Percentiles rank a stretch among this genome's conserved stretches.
These are phyloP conservation scores for Funneliformis geosporum DNA, from an alignment of 192 early-diverging fungal species.

Conservation along the genomic window DNA sequence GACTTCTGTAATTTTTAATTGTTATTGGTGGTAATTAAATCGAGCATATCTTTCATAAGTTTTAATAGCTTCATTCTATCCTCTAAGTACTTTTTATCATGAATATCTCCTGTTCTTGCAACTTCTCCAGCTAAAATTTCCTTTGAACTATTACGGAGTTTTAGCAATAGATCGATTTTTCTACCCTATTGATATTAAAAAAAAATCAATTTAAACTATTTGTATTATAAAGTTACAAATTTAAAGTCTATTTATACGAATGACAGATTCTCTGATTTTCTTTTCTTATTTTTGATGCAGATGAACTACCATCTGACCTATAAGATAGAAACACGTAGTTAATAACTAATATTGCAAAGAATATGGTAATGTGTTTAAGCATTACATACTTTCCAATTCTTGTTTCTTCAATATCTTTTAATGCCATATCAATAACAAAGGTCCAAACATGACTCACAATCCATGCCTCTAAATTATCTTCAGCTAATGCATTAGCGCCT, in stretches of 20 bases:
- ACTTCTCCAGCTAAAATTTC: conserved; percentile 8
- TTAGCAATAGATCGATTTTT: conserved; percentile 14
- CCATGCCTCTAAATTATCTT: conserved; percentile 21
- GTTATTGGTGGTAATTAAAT: conserved; percentile 2
- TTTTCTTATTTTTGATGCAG: conserved; percentile 20
- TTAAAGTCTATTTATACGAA: conserved; percentile 11
- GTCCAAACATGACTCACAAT: conserved; percentile 11
- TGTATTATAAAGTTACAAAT: conserved; percentile 11
- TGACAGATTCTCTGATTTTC: conserved; percentile 1
- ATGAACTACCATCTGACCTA: conserved; percentile 12
- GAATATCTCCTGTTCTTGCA: conserved; percentile 11
- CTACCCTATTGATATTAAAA: conserved; percentile 9
- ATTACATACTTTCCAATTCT: conserved; percentile 12
- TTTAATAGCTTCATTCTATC: conserved; percentile 19
- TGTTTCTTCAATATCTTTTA: conserved; percentile 11
- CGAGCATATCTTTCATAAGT: conserved; percentile 9
- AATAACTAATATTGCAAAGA: neutral
- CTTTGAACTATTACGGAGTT: conserved; percentile 12
- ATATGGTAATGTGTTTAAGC: neutral
- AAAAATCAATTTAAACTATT: neutral
- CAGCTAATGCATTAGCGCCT: neutral
- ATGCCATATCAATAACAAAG: conserved; percentile 13
- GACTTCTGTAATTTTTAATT: conserved; percentile 19
- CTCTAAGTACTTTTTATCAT: conserved; percentile 10
- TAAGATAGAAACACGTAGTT: neutral